Evolutionary conservation across 2,329 filamentous ascomycete species (phyloP), one percentile per base, ranked within the genome.

Genomic region (Calonectria pseudoturangicola): DNA sequence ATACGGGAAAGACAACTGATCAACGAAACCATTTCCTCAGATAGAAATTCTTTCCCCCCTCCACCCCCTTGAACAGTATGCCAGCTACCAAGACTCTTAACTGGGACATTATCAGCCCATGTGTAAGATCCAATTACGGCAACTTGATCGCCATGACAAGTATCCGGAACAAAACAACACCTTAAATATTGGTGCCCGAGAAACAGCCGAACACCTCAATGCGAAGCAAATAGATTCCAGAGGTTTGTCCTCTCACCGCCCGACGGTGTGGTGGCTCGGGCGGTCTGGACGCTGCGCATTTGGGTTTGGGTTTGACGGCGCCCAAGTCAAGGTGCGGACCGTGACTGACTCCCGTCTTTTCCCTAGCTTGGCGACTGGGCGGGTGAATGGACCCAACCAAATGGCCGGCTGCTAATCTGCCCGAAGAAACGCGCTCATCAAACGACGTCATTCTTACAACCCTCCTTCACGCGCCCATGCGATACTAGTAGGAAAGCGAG

Each of bases 331-430:
- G 74, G 73, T 74, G 79, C 79, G 79, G 79, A 79, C 79, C 79
- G 79, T 73, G 62, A 77, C 74, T 75, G 74, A 80, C 71, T 77
- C 75, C 79, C 78, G 77, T 80, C 76, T 79, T 79, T 79, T 80
- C 73, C 75, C 79, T 80, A 80, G 77, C 72, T 74, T 68, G 60
- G 68, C 60, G 73, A 73, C 62, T 73, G 77, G 71, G 51, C 60
- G 78, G 69, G 65, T 66, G 70, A 75, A 76, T 73, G 77, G 72
- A 72, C 68, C 76, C 75, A 79, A 76, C 77, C 77, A 78, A 70
- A 68, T 76, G 69, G 51, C 36, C 64, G 64, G 63, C 68, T 71
- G 54, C 48, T 66, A 70, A 51, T 41, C 39, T 41, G 64, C 18
- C 63, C 48, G 64, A 64, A 64, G 68, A 68, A 67, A 64, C 68